Evolutionary conservation across 495 filamentous ascomycete species (phyloP), one percentile per base, ranked within the genome.

Genomic region (Penicillium macrosclerotiorum): DNA sequence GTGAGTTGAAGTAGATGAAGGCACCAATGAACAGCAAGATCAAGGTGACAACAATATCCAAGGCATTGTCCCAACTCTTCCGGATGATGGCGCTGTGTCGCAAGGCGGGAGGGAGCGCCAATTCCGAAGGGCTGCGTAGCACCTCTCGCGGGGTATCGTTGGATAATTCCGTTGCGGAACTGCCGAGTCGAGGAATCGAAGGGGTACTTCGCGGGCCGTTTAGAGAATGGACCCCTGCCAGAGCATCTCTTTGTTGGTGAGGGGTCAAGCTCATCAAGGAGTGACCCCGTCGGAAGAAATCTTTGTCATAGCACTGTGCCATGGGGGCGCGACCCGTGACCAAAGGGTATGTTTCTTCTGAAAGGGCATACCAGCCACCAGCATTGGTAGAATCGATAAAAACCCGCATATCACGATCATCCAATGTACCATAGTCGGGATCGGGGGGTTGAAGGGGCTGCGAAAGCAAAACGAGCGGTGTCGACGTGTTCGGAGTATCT

Each of bases 351-450:
- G 81, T 85, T 42, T 65, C 79, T 39, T 94, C 92, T 0, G 93
- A 96, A 66, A 98, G 79, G 13, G 91, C 93, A 65, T 92, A 98
- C 89, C 91, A 96, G 46, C 88, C 84, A 27, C 90, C 91, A 27
- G 75, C 74, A 51, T 86, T 80, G 6, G 89, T 96, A 43, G 83
- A 84, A 58, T 96, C 94, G 36, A 98, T 78, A 60, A 93, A 96
- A 3, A 95, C 84, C 26, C 82, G 82, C 42, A 77, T 68, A 30
- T 78, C 80, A 19, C 78, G 73, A 12, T 79, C 78, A 38, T 81
- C 76, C 14, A 75, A 69, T 4, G 68, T 65, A 13, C 75, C 76
- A 39, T 84, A 81, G 41, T 76, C 73, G 4, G 71, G 70, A 37
- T 79, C 73, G 6, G 77, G 69, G 1, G 89, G 89, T 41, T 85